phyloP scores from a whole-genome alignment of 306 rosid genomes.

The Quillaja saponaria region DNA sequence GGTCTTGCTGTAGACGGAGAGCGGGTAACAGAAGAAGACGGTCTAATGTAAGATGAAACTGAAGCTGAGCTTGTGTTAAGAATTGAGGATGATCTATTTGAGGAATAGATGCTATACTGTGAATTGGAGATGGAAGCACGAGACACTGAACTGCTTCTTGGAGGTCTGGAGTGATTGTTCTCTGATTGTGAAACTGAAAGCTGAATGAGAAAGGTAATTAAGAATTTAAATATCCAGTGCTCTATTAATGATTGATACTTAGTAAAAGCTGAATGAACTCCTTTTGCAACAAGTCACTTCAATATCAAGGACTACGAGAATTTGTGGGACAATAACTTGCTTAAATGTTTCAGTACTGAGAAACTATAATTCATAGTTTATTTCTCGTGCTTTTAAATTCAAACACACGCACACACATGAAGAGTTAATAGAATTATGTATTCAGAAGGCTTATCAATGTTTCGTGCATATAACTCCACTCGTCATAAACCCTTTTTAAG shows the following conservation, averaged over 20 bases:
- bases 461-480: too few species aligned
- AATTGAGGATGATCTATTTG: slow-evolving; percentile 72
- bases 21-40: slow-evolving; percentile 80
- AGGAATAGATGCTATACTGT: slow-evolving; percentile 60
- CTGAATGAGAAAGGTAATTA: slow-evolving; percentile 49
- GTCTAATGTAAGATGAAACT: slow-evolving; percentile 85
- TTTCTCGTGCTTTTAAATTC: too few species aligned
- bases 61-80: slow-evolving; percentile 98
- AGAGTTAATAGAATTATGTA: too few species aligned
- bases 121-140: slow-evolving; percentile 74
- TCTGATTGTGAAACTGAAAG: slow-evolving; percentile 89
- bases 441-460: too few species aligned
- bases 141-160: slow-evolving; percentile 94
- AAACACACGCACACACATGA: too few species aligned
- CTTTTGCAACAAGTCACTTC: slow-evolving; percentile 10
- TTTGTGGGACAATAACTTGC: too few species aligned
- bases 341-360: too few species aligned
- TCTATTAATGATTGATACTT: not conserved
- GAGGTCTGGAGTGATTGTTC: slow-evolving; percentile 66
- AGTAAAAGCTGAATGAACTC: not conserved
- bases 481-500: too few species aligned
- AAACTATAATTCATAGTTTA: too few species aligned
- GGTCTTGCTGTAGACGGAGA: slow-evolving; percentile 65
- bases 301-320: not conserved
- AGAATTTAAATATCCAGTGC: slow-evolving; percentile 24